Conservation (phyloP, 83 land plant species). For the Diphasiastrum complanatum region DNA sequence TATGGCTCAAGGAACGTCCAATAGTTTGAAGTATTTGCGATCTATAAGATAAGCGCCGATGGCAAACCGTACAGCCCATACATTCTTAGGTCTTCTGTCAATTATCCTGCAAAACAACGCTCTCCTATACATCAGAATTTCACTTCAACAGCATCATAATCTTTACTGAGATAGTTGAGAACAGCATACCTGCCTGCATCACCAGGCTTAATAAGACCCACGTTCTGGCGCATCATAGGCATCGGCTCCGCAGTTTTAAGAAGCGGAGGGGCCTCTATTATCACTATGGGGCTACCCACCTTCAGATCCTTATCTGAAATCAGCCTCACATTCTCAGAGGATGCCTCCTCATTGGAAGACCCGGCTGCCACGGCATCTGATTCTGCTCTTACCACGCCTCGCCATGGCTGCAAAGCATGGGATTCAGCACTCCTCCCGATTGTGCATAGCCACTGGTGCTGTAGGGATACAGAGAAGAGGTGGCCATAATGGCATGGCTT, state of each 20-base stretch:
- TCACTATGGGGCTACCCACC: slow-evolving; percentile 57
- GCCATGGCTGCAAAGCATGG: too few relatives aligned
- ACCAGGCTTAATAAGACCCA: slow-evolving; percentile 57
- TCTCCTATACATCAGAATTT: neutral
- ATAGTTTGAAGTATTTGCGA: slow-evolving; percentile 62
- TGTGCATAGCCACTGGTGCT: too few relatives aligned
- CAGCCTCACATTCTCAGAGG: too few relatives aligned
- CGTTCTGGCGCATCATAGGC: slow-evolving; percentile 56
- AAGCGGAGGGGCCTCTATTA: slow-evolving; percentile 60
- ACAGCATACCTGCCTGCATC: slow-evolving; percentile 75
- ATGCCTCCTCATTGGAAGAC: too few relatives aligned
- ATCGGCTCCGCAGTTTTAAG: slow-evolving; percentile 74
- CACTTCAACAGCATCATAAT: neutral
- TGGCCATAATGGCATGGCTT: too few relatives aligned
- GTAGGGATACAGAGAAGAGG: too few relatives aligned
- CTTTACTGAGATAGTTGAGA: neutral
- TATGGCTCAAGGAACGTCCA: too few relatives aligned
- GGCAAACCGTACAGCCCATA: slow-evolving; percentile 79
- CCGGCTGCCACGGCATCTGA: too few relatives aligned
- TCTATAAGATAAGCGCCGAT: slow-evolving; percentile 80
- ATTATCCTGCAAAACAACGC: slow-evolving; percentile 47
- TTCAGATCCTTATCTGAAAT: slow-evolving; percentile 25
- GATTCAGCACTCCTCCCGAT: too few relatives aligned
- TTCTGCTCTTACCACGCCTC: too few relatives aligned
- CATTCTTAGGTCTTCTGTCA: slow-evolving; percentile 78